phyloP scores from a whole-genome alignment of 208 protist genomes.

The Wallacemonas rigidus region DNA sequence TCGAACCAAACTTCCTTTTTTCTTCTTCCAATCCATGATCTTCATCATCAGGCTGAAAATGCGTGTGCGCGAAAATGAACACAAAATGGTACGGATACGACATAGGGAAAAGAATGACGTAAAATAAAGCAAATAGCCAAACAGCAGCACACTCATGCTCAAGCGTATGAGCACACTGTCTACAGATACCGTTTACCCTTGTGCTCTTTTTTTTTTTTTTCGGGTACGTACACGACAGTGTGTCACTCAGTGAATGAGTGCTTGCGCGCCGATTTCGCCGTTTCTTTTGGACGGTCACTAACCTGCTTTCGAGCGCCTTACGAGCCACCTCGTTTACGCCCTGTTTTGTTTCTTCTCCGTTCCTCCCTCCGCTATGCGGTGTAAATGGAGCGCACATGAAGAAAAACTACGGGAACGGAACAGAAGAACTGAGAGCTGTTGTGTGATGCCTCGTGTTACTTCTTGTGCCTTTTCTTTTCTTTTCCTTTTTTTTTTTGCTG shows the following conservation, averaged over 20 bases:
- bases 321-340: neutral
- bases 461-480: neutral
- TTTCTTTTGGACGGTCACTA: too few relatives aligned
- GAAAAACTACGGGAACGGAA: neutral
- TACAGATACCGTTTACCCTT: conserved; percentile 8
- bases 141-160: neutral
- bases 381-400: conserved; percentile 5
- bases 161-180: neutral
- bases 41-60: neutral
- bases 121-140: conserved; percentile 6
- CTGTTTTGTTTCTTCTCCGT: conserved; percentile 15
- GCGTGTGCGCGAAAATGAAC: neutral
- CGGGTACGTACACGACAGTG: neutral
- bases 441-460: neutral
- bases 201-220: conserved; percentile 20
- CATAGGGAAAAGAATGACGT: neutral
- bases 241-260: too few relatives aligned
- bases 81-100: conserved; percentile 11
- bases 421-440: neutral
- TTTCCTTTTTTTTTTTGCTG: conserved; percentile 19
- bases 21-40: neutral
- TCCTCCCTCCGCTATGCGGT: neutral
- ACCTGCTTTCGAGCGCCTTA: too few relatives aligned
- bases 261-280: too few relatives aligned
- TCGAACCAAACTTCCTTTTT: neutral